Conservation (phyloP, 2,329 filamentous ascomycete genomes). For the Neofusicoccum sp. region DNA sequence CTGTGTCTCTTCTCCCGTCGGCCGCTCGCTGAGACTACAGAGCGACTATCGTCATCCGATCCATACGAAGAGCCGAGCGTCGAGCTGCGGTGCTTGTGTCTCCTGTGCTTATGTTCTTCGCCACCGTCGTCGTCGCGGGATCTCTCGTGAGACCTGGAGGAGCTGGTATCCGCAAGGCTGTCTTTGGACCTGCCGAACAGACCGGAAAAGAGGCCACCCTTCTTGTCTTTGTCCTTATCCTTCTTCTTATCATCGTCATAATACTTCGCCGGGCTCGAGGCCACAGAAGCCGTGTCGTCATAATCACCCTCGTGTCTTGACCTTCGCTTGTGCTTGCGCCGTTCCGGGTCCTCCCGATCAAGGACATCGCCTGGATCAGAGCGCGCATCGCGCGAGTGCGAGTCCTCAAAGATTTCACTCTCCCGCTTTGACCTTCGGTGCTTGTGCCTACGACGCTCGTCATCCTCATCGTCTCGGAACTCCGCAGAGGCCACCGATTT, state of each 20-base stretch:
- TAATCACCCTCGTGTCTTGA: constrained; percentile 42
- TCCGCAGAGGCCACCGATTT: constrained; percentile 6
- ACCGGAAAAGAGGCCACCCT: constrained; percentile 43
- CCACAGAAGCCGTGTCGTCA: constrained; percentile 42
- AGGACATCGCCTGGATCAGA: constrained; percentile 42
- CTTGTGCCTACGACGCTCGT: constrained; percentile 17
- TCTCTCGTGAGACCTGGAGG: constrained; percentile 27
- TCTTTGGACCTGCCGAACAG: constrained; percentile 44
- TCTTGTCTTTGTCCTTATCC: constrained; percentile 39
- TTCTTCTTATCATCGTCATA: constrained; percentile 39
- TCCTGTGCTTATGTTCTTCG: constrained; percentile 42
- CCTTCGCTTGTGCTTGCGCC: constrained; percentile 29
- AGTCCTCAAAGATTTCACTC: constrained; percentile 33
- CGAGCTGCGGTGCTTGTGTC: constrained; percentile 41
- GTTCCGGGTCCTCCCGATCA: constrained; percentile 26
- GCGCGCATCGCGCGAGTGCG: constrained; percentile 31
- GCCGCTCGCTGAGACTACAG: constrained; percentile 32
- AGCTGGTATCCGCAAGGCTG: background rate
- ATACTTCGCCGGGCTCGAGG: constrained; percentile 40
- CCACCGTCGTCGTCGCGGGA: constrained; percentile 29
- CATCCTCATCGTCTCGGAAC: constrained; percentile 18
- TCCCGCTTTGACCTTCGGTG: constrained; percentile 22
- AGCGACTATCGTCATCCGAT: constrained; percentile 30
- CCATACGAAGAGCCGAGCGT: constrained; percentile 25
- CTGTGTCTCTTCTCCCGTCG: constrained; percentile 39